These are phyloP conservation scores for Candida ficus DNA, from an alignment of 805 yeast genomes.

Conservation along the genomic window DNA sequence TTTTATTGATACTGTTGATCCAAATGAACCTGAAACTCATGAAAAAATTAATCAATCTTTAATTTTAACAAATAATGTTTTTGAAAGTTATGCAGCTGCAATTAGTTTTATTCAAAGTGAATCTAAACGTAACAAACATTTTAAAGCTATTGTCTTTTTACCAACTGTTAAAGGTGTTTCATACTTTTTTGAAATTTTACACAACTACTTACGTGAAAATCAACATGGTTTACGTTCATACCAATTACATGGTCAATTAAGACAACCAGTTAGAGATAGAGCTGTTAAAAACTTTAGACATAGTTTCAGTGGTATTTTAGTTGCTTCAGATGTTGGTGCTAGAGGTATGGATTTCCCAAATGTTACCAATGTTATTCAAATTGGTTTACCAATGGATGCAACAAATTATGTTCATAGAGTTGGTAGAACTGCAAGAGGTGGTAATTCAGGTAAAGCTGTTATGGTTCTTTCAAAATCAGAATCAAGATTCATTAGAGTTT, in stretches of 20 bases:
- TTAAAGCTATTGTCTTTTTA: conserved; percentile 78
- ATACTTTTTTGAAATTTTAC: conserved; percentile 32
- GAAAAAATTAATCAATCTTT: conserved; percentile 70
- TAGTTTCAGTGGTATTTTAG: conserved; percentile 48
- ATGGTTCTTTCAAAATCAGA: conserved; percentile 56
- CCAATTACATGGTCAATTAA: conserved; percentile 67
- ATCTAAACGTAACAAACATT: conserved; percentile 33
- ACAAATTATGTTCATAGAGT: conserved; percentile 89
- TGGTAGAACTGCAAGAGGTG: conserved; percentile 96
- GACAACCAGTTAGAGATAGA: conserved; percentile 63
- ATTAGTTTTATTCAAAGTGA: conserved; percentile 41
- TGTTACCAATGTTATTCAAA: conserved; percentile 80
- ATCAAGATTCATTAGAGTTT: conserved; percentile 43
- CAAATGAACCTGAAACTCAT: conserved; percentile 71
- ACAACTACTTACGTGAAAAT: conserved; percentile 16
- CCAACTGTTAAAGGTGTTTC: conserved; percentile 71
- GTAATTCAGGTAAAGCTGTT: conserved; percentile 67
- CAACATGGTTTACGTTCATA: conserved; percentile 27
- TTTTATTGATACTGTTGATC: conserved; percentile 69
- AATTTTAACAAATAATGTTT: conserved; percentile 47
- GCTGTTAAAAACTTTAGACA: conserved; percentile 50
- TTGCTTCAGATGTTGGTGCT: conserved; percentile 91
- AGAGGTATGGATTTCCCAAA: conserved; percentile 95
- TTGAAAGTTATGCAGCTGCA: conserved; percentile 57
- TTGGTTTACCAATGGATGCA: conserved; percentile 67